Evolutionary conservation across 257 asterid genomes (phyloP), one percentile per base, ranked within the genome.

Genomic region (Galeopsis tetrahit): DNA sequence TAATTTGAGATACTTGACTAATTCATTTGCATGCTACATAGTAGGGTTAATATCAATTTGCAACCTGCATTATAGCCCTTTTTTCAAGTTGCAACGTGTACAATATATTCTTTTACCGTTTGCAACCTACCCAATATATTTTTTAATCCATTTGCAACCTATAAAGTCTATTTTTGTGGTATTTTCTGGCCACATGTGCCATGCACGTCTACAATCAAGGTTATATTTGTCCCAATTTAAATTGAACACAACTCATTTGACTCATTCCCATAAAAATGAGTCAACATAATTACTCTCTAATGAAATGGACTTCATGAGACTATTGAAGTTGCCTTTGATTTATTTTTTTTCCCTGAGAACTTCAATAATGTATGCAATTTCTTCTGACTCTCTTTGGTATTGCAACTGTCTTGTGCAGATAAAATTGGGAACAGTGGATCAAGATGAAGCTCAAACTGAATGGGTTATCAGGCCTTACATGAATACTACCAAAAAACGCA

Each of bases 401-500:
- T 28, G 7, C 7, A 9, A 7, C 46, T 0, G 11, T 34, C 14
- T 35, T 61, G 5, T 43, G 43, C 88, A 94, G 96, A 79, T 94
- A 63, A 85, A 86, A 79, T 78, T 89, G 40, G 98, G 98, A 79
- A 90, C 95, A 2, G 63, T 92, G 85, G 98, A 92, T 68, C 96
- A 90, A 80, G 91, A 84, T 5, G 96, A 90, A 83, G 97, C 96
- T 77, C 93, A 86, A 69, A 79, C 52, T 0, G 96, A 90, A 65
- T 92, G 91, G 90, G 77, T 63, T 7, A 64, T 52, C 7, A 73
- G 80, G 52, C 80, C 76, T 55, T 76, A 70, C 48, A 76, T 76
- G 80, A 76, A 76, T 57, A 76, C 80, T 6, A 33, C 76, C 10
- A 76, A 56, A 21, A 76, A 70, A 64, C 80, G 76, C 63, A 69